Evolutionary conservation across 202 grass and related monocot species (phyloP), one percentile per base, ranked within the genome.

Genomic region (Saccharum hybrid): DNA sequence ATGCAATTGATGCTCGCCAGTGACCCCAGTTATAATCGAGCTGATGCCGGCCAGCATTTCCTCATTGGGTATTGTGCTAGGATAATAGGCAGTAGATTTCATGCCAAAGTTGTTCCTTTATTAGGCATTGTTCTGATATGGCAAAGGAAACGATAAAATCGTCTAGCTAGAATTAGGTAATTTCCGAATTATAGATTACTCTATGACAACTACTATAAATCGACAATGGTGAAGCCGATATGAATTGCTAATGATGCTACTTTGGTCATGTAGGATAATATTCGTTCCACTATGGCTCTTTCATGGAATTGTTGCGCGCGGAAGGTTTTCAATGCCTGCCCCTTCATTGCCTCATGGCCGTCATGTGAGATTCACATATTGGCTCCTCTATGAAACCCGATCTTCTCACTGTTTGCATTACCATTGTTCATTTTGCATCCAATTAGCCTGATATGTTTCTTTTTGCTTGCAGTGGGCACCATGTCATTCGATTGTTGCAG

Each of bases 261-360:
- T 85, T 63, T 6, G n/a, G 42, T 64, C 19, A 18, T 74, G 74
- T 71, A 99, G 96, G 96, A 75, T 92, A 83, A 92, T 96, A 82
- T 99, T 99, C 74, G 59, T 82, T 48, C 96, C 93, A 3, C 89
- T 99, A 22, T 99, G 96, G 96, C 89, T 99, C 79, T 99, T 99
- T 74, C 93, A 99, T 89, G 84, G 75, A 7, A 87, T 92, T 36
- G 84, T 90, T 62, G 93, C 93, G 1, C 90, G 91, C 11, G 96
- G 96, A 78, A 93, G 93, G 82, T 99, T 99, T 86, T 99, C 93
- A 64, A 88, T 99, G 84, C 96, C 96, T 60, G 96, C 96, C 28
- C 96, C 96, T 88, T 94, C 93, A 19, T 84, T 96, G 66, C 96
- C 96, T 83, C 93, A 96, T 82, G 96, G 94, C 13, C 91, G 93